Evolutionary conservation across 2,329 filamentous ascomycete genomes (phyloP), one percentile per base, ranked within the genome.

Genomic region (Phoma sp.): DNA sequence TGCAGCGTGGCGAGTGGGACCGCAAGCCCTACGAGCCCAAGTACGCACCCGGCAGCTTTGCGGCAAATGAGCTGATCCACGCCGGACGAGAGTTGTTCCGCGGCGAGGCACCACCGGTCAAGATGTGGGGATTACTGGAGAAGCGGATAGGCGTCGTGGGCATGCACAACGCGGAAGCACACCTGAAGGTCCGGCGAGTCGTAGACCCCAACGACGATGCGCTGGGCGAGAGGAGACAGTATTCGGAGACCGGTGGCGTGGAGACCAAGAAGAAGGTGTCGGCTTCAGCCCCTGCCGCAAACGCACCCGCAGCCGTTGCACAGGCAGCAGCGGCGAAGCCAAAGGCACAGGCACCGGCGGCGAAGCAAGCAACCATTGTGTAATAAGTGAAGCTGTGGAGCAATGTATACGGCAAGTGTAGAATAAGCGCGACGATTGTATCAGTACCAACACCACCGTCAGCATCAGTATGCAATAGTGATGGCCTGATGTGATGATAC

Each of bases 1-100:
- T 74, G 50, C 73, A 75, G 61, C 60, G 68, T 24, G 66, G 68
- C 32, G 69, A 72, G 56, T 75, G 73, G 73, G 73, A 74, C 53
- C 64, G 66, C 31, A 64, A 65, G 51, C 59, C 68, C 4, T 75
- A 74, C 39, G 64, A 69, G 63, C 73, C 73, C 22, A 74, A 70
- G 56, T 75, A 75, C 36, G 62, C 64, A 3, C 61, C 63, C 7
- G 71, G 68, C n/a, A 73, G 70, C 51, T 64, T 71, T 38, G 71
- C 61, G 1, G 70, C 69, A 19, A 63, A 65, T 22, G 64, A 72
- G 44, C 38, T 75, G 57, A 63, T 74, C 40, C 62, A 72, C 43
- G 62, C 62, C 8, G 72, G 72, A 10, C 58, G 69, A 43, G 67
- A 70, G 47, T 45, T 75, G 17, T 72, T 74, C 43, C 67, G 57